phyloP scores from a whole-genome alignment of 257 asterid genomes.

The Eucommia ulmoides region DNA sequence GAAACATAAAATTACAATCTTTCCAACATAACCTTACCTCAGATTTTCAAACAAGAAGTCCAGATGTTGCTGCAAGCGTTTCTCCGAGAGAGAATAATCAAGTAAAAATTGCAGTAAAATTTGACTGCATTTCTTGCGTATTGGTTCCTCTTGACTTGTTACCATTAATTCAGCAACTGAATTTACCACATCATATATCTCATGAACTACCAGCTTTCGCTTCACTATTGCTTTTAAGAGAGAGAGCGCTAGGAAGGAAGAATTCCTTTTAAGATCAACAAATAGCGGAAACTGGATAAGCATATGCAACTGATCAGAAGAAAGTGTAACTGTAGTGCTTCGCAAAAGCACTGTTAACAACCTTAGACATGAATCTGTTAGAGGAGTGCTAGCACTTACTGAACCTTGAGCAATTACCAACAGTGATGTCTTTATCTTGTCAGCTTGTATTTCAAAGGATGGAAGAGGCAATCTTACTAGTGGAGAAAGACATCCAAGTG shows the following conservation, averaged over 20 bases:
- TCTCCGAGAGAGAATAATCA: slow-evolving; percentile 55
- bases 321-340: slow-evolving; percentile 54
- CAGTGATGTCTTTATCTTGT: slow-evolving; percentile 61
- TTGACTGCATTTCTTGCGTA: slow-evolving; percentile 75
- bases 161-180: slow-evolving; percentile 74
- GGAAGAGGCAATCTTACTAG: slow-evolving; percentile 68
- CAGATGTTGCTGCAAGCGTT: slow-evolving; percentile 69
- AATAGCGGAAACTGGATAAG: slow-evolving; percentile 76
- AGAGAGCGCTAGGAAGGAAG: slow-evolving; percentile 67
- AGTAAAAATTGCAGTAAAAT: slow-evolving; percentile 74
- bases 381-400: slow-evolving; percentile 38
- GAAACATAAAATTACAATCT: slow-evolving; percentile 1
- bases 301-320: slow-evolving; percentile 69
- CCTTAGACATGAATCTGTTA: slow-evolving; percentile 72
- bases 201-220: slow-evolving; percentile 67
- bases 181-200: slow-evolving; percentile 65
- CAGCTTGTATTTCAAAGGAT: slow-evolving; percentile 57
- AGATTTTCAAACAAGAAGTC: slow-evolving; percentile 58
- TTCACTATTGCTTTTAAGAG: slow-evolving; percentile 70
- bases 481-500: slow-evolving; percentile 61
- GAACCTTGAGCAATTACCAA: slow-evolving; percentile 74
- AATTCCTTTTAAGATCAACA: slow-evolving; percentile 72
- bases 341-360: slow-evolving; percentile 60
- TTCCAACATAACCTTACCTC: slow-evolving; percentile 33
- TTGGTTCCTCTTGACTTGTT: slow-evolving; percentile 66